Conservation (phyloP, 2,329 filamentous ascomycete species). For the Aureobasidium sp. region DNA sequence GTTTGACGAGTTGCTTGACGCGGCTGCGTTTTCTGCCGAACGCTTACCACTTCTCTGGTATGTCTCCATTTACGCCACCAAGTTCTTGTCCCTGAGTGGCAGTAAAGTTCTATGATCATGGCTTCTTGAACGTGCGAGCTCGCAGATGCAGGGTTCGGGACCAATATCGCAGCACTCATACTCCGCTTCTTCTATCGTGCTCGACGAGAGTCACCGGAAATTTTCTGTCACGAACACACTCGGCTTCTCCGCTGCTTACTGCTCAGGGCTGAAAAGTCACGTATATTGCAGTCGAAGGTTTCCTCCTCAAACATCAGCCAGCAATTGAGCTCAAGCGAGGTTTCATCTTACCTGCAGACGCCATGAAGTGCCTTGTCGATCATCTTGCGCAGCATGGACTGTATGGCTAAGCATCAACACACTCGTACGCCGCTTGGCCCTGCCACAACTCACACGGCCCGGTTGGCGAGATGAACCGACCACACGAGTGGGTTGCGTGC, state of each 20-base stretch:
- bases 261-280: neutral
- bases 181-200: too few relatives aligned
- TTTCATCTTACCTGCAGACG: conserved; percentile 8
- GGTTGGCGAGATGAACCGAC: neutral
- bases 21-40: neutral
- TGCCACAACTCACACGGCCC: neutral
- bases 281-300: neutral
- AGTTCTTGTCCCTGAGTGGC: neutral
- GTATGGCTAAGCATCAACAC: neutral
- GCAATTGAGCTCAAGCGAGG: neutral
- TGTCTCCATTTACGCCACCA: neutral
- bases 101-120: too few relatives aligned
- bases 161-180: neutral
- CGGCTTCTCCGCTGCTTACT: neutral
- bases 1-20: neutral
- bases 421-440: neutral
- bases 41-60: neutral
- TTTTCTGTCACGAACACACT: neutral
- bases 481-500: neutral
- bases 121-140: neutral
- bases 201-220: too few relatives aligned
- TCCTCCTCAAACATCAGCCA: neutral
- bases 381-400: neutral
- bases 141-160: neutral
- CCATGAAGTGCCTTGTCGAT: neutral